Evolutionary conservation across 2,329 filamentous ascomycete species (phyloP), one percentile per base, ranked within the genome.

Genomic region (Conoideocrella luteorostrata): DNA sequence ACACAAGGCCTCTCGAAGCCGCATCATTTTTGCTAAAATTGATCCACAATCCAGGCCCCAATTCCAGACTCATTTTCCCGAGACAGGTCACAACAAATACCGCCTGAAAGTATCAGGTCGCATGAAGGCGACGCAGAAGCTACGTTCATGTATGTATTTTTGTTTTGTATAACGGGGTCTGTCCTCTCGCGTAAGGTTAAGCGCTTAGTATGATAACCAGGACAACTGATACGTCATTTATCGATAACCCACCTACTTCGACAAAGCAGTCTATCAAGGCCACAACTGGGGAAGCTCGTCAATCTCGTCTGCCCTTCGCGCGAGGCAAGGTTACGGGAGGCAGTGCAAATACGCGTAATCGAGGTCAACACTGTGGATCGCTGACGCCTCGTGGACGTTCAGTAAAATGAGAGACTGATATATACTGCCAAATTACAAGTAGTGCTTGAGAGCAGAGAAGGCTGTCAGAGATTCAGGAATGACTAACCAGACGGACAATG

Each of bases 171-270:
- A n/a, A 12, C 17, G n/a, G 15, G 28, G 11, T 17, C n/a, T 33
- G 18, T 35, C 37, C 43, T 47, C 29, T 6, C 9, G 49, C 39
- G 49, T 56, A 52, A 47, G 13, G 4, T 20, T 35, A 18, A 15
- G 17, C 32, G n/a, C 45, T 44, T 7, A 47, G 23, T 7, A 15
- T 30, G 3, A 15, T 22, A 3, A 30, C 18, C 44, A 91, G 86
- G 75, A 95, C 90, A 20, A 95, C 88, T 10, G 89, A 95, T 59
- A 94, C 85, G 5, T 88, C 87, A 2, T 96, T 95, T 58, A 80
- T 95, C 44, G 88, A 95, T 26, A 87, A 95, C 55, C 90, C 89
- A 7, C 65, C 75, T 2, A 67, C 69, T n/a, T 67, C 75, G 12
- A 71, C 72, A 20, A 79, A 71, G 53, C 61, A 72, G 21, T 66